Conservation (phyloP, 768 basidiomycete genomes). For the Pulveroboletus sp. region DNA sequence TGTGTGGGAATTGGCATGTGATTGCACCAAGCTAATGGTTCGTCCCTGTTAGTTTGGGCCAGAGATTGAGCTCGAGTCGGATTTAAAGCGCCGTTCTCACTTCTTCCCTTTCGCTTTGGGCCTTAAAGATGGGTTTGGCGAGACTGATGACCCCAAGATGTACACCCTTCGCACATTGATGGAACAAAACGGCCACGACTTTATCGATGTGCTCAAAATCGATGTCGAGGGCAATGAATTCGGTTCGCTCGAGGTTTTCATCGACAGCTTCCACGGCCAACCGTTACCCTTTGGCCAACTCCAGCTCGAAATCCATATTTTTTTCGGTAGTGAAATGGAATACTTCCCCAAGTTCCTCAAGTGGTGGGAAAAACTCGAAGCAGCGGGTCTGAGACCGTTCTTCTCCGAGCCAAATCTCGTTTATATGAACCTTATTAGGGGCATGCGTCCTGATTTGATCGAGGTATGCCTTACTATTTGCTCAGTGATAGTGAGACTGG, state of each 20-base stretch:
- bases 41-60: constrained; percentile 39
- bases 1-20: constrained; percentile 6
- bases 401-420: constrained; percentile 60
- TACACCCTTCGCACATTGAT: constrained; percentile 65
- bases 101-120: constrained; percentile 47
- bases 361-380: constrained; percentile 75
- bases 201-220: constrained; percentile 71
- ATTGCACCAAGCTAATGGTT: background rate
- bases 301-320: constrained; percentile 64
- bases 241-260: constrained; percentile 52
- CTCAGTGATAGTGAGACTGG: background rate
- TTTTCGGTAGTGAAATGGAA: constrained; percentile 42
- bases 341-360: constrained; percentile 54
- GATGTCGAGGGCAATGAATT: constrained; percentile 74
- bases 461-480: constrained; percentile 35
- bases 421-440: constrained; percentile 41
- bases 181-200: constrained; percentile 62
- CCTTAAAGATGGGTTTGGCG: constrained; percentile 44
- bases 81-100: constrained; percentile 37
- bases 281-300: constrained; percentile 72
- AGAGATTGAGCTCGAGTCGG: constrained; percentile 34
- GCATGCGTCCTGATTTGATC: constrained; percentile 36
- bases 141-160: constrained; percentile 46
- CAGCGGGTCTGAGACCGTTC: constrained; percentile 67
- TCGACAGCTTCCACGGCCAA: constrained; percentile 36